Evolutionary conservation across 2,329 filamentous ascomycete species (phyloP).

Genomic region (Penicillium sp.): DNA sequence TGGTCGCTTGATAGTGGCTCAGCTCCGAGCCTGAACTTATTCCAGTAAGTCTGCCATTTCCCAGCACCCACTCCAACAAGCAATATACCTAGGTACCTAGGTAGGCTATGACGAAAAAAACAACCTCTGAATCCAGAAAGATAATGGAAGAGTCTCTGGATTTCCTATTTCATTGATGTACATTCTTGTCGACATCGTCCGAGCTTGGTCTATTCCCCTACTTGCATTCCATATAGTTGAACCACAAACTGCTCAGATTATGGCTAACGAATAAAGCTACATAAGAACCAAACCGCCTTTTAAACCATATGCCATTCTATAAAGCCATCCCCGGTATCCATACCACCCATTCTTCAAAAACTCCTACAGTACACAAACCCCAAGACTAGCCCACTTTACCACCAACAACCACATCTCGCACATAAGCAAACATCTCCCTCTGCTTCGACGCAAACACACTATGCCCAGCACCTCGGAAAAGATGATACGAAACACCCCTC

Average conservation of each 20-base stretch:
- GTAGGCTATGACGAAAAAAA: conserved; percentile 11
- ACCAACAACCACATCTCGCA: conserved; percentile 33
- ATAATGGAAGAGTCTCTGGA: conserved; percentile 5
- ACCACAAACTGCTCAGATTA: neutral
- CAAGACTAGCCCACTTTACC: neutral
- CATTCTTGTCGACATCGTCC: conserved; percentile 14
- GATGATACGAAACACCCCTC: conserved; percentile 36
- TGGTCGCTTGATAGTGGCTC: neutral
- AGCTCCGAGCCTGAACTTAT: neutral
- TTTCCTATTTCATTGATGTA: conserved; percentile 9
- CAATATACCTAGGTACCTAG: no score
- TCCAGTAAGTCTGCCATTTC: neutral
- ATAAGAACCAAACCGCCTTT: neutral
- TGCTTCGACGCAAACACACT: conserved; percentile 31
- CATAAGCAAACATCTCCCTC: conserved; percentile 36
- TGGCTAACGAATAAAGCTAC: neutral
- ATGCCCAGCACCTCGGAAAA: conserved; percentile 35
- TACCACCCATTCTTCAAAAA: neutral
- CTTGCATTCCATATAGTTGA: neutral
- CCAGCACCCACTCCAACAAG: neutral
- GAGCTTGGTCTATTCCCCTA: neutral
- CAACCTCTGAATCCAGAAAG: conserved; percentile 4
- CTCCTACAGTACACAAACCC: neutral
- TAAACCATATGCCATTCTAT: no score
- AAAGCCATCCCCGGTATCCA: neutral